These are phyloP conservation scores for Camellia japonica DNA, from an alignment of 148 eudicot genomes.

Conservation along the genomic window DNA sequence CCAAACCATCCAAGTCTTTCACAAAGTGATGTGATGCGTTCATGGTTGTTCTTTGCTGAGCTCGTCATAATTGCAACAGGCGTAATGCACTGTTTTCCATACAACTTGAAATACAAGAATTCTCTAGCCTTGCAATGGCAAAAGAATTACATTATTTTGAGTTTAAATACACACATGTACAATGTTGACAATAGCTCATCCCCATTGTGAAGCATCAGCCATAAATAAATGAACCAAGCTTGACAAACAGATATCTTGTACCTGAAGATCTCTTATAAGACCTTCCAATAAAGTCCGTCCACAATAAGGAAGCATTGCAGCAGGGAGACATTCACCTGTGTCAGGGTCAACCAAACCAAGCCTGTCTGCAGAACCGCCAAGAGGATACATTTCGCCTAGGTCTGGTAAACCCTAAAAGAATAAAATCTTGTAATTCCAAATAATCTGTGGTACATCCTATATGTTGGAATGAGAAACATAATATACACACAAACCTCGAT, in stretches of 20 bases:
- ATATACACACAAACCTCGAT: slow-evolving; percentile 58
- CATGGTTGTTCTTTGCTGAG: slow-evolving; percentile 88
- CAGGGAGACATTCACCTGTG: slow-evolving; percentile 96
- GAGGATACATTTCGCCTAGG: slow-evolving; percentile 97
- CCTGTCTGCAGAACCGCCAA: slow-evolving; percentile 98
- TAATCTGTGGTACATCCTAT: neutral
- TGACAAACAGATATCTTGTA: slow-evolving; percentile 24
- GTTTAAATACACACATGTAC: slow-evolving; percentile 16
- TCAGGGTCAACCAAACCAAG: slow-evolving; percentile 88
- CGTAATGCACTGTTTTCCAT: slow-evolving; percentile 82
- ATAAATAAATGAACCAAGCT: neutral
- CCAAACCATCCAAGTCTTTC: slow-evolving; percentile 87
- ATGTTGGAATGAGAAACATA: slow-evolving; percentile 3
- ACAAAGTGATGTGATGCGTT: slow-evolving; percentile 73
- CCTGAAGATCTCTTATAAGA: slow-evolving; percentile 98
- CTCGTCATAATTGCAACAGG: slow-evolving; percentile 99
- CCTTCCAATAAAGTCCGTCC: slow-evolving; percentile 96
- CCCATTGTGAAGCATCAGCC: slow-evolving; percentile 15
- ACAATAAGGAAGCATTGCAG: slow-evolving; percentile 96
- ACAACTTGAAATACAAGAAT: slow-evolving; percentile 85
- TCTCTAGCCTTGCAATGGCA: slow-evolving; percentile 75
- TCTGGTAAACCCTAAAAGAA: slow-evolving; percentile 82
- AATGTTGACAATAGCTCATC: slow-evolving; percentile 1
- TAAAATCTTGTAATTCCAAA: slow-evolving; percentile 20
- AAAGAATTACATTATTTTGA: slow-evolving; percentile 7